Evolutionary conservation across 2,329 filamentous ascomycete species (phyloP), one percentile per base, ranked within the genome.

Genomic region (Gnomoniopsis smithogilvyi): DNA sequence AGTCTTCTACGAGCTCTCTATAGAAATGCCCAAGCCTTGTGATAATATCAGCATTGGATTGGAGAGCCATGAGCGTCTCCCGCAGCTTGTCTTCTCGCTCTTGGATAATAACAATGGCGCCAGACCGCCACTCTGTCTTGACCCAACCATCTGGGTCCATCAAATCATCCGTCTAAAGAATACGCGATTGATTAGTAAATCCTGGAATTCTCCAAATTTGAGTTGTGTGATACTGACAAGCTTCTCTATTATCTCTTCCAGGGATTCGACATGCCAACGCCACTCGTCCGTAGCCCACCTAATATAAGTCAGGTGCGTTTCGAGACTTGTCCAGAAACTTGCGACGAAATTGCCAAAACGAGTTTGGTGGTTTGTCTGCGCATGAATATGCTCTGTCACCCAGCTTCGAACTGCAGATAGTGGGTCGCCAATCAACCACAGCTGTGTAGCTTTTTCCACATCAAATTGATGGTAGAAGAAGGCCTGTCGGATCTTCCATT

Each of bases 211-310:
- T 8, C 10, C 15, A 10, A 15, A 38, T 15, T 38, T 15, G 34
- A 38, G 34, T 38, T 8, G 34, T 15, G n/a, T 6, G 19, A n/a
- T 4, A 45, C 55, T 46, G 3, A 57, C 55, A 34, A 46, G 24
- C 3, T 63, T 63, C 26, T 61, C 54, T 4, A 66, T 51, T 3
- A 51, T 57, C 12, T 67, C 64, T 60, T 78, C 76, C 0, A 78
- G 64, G 68, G 67, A 75, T 14, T 67, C 61, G 21, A 78, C 69
- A 60, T 77, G 76, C 64, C 69, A 69, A 30, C 73, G 67, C 76
- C 76, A 79, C n/a, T 74, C 70, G 58, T 76, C 73, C 0, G 64
- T 70, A 3, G 74, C 69, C 76, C 76, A 78, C 30, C 74, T 66
- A 48, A 70, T 73, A 49, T 68, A 72, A 30, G 77, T 57, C 1